A percentile compares a stretch with the other conserved stretches of the same genome.
phyloP scores from a whole-genome alignment of 768 basidiomycete species.

The Solioccasus polychromus region DNA sequence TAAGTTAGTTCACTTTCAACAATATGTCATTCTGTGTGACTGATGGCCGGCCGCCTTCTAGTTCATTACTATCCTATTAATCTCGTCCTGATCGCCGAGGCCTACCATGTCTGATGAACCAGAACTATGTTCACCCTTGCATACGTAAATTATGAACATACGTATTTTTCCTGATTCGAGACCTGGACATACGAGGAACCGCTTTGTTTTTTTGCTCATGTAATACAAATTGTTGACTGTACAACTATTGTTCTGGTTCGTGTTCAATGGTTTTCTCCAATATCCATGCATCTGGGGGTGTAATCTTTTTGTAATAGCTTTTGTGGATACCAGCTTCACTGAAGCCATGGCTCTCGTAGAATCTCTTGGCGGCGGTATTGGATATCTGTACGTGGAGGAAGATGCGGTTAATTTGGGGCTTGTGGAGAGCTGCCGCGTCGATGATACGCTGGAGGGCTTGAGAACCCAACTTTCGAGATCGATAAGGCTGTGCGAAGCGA shows the following conservation, averaged over 20 bases:
- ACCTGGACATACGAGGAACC: conserved; percentile 13
- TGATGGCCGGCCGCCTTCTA: conserved; percentile 19
- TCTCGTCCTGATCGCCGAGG: conserved; percentile 19
- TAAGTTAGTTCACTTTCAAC: conserved; percentile 16
- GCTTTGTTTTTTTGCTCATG: conserved; percentile 13
- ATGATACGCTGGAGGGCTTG: conserved; percentile 67
- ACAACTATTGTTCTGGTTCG: conserved; percentile 23
- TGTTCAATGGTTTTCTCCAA: conserved; percentile 58
- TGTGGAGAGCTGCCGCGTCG: conserved; percentile 57
- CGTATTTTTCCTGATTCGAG: conserved; percentile 12
- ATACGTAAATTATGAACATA: conserved; percentile 30
- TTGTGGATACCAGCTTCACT: conserved; percentile 59
- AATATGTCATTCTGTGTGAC: conserved; percentile 12
- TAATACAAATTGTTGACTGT: conserved; percentile 24
- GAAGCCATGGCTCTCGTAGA: conserved; percentile 86
- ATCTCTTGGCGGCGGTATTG: conserved; percentile 70
- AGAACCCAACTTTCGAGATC: conserved; percentile 73
- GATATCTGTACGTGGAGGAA: conserved; percentile 89
- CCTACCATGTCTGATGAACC: conserved; percentile 10
- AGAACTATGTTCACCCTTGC: conserved; percentile 23
- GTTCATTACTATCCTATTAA: conserved; percentile 26
- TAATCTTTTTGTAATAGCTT: conserved; percentile 88
- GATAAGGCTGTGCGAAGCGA: conserved; percentile 64
- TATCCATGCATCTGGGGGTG: conserved; percentile 83
- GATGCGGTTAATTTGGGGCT: conserved; percentile 63